Evolutionary conservation across 371 early-diverging fungal species (phyloP).

Genomic region (Synchytrium microbalum): DNA sequence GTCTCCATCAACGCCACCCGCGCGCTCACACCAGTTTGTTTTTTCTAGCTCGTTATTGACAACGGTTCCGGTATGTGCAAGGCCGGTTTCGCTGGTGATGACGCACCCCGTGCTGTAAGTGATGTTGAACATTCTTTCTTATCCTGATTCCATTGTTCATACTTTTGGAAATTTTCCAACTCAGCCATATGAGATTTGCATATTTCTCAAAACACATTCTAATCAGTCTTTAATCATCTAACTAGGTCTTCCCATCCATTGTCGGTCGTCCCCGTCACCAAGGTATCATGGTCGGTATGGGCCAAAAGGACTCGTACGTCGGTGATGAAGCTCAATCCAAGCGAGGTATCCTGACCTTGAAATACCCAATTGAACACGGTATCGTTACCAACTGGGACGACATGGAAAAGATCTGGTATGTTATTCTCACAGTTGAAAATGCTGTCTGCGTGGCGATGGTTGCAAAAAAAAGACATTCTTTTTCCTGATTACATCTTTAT

Average conservation of each 20-base stretch:
- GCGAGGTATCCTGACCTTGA: constrained; percentile 98
- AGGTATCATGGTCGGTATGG: constrained; percentile 99
- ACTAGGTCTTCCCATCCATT: constrained; percentile 95
- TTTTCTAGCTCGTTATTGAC: constrained; percentile 78
- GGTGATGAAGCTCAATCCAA: constrained; percentile 99
- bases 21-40: too few species aligned
- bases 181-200: not conserved
- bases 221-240: not conserved
- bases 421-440: not conserved
- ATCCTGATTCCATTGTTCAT: not conserved
- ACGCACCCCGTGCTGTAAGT: constrained; percentile 98
- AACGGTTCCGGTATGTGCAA: constrained; percentile 99
- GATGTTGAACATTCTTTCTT: constrained; percentile 10
- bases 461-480: too few species aligned
- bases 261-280: constrained; percentile 99
- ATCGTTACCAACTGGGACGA: constrained; percentile 99
- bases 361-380: constrained; percentile 99
- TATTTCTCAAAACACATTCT: constrained; percentile 6
- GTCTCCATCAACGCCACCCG: too few species aligned
- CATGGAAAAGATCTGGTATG: constrained; percentile 99
- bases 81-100: constrained; percentile 99
- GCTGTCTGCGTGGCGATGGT: not conserved
- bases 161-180: too few species aligned
- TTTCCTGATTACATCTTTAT: too few species aligned
- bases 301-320: constrained; percentile 99